Conservation (phyloP, 2,329 filamentous ascomycete species). For the Achaetomium macrosporum region DNA sequence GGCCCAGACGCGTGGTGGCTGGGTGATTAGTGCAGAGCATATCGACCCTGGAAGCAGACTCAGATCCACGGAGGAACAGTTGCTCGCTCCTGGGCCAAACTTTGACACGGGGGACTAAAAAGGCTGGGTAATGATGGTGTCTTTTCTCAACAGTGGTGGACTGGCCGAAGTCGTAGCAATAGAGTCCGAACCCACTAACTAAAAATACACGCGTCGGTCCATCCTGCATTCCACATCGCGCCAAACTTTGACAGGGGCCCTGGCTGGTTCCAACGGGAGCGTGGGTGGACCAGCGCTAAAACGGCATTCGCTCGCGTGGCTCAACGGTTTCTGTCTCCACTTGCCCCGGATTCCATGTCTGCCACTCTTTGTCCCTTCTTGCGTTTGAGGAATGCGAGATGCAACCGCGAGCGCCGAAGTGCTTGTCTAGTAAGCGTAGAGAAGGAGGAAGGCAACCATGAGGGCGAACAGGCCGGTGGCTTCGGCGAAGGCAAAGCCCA, state of each 20-base stretch:
- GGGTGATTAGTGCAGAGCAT: too few species aligned
- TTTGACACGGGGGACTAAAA: too few species aligned
- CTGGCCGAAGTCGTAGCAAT: too few species aligned
- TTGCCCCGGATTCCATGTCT: neutral
- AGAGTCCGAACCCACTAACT: too few species aligned
- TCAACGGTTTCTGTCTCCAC: constrained; percentile 11
- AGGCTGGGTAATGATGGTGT: too few species aligned
- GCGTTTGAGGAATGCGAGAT: neutral
- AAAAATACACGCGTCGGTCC: too few species aligned
- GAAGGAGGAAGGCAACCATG: constrained; percentile 26
- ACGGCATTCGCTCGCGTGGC: neutral
- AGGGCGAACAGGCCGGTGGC: constrained; percentile 55
- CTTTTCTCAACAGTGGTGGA: too few species aligned
- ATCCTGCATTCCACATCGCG: too few species aligned
- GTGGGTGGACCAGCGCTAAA: constrained; percentile 5
- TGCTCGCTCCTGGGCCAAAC: too few species aligned
- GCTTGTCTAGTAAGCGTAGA: constrained; percentile 23
- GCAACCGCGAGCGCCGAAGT: neutral
- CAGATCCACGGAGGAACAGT: too few species aligned
- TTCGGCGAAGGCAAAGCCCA: constrained; percentile 60
- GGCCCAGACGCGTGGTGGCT: too few species aligned
- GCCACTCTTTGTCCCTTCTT: neutral
- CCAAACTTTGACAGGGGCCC: neutral
- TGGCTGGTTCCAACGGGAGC: neutral
- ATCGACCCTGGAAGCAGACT: too few species aligned